These are phyloP conservation scores for Fonsecaea monophora DNA, from an alignment of 2,329 filamentous ascomycete species.

Conservation along the genomic window DNA sequence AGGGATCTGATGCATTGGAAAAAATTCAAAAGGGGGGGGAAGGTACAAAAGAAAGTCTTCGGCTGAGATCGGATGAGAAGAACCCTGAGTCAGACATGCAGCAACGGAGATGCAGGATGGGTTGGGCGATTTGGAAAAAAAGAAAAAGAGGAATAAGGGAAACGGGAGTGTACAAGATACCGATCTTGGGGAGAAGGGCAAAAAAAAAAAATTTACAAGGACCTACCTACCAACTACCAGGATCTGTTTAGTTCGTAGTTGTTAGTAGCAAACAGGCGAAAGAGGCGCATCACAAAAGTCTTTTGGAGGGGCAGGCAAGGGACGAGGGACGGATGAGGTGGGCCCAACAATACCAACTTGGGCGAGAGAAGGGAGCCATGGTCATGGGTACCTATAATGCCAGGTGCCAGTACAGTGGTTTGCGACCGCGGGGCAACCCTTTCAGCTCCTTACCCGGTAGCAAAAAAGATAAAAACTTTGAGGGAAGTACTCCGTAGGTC, in stretches of 20 bases:
- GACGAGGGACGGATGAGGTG: no score
- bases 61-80: background rate
- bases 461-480: no score
- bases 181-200: background rate
- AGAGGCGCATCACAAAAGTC: background rate
- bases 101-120: background rate
- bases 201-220: background rate
- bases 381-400: no score
- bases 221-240: no score
- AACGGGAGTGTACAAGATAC: background rate
- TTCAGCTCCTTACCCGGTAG: no score
- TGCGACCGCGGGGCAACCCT: no score
- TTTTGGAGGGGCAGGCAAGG: background rate
- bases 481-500: no score
- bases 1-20: background rate
- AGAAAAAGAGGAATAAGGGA: background rate
- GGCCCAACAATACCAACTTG: no score
- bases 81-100: background rate
- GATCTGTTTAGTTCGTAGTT: no score
- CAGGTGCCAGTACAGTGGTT: no score
- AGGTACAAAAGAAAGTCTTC: background rate
- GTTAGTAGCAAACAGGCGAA: background rate
- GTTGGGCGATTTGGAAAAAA: background rate
- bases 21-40: background rate
- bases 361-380: no score